phyloP scores from a whole-genome alignment of 768 basidiomycete species.

The Pleurotus cornucopiae region DNA sequence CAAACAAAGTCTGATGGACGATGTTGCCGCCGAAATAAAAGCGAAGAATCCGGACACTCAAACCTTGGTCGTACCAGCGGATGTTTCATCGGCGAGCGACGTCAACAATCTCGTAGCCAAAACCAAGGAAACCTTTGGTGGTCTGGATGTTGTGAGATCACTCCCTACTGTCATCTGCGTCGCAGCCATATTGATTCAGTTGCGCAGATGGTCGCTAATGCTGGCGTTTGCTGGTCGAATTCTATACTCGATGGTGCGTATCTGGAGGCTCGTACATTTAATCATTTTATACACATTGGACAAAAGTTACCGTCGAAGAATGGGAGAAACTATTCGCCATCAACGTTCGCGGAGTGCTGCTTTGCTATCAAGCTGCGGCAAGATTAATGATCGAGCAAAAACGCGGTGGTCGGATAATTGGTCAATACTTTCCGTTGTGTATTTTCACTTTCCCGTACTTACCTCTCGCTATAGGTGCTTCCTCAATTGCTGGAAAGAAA shows the following conservation, averaged over 20 bases:
- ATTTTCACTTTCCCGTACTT: background rate
- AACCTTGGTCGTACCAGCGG: slow-evolving; percentile 16
- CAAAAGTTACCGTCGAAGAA: slow-evolving; percentile 25
- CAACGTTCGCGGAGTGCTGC: slow-evolving; percentile 35
- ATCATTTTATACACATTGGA: background rate
- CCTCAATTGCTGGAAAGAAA: slow-evolving; percentile 25
- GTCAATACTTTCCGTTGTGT: slow-evolving; percentile 13
- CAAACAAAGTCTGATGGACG: slow-evolving; percentile 15
- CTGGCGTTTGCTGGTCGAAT: slow-evolving; percentile 17
- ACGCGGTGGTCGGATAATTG: slow-evolving; percentile 36
- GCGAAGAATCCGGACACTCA: slow-evolving; percentile 12
- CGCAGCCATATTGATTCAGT: background rate
- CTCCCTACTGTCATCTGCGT: background rate
- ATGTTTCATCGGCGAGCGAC: slow-evolving; percentile 23
- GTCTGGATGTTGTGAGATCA: slow-evolving; percentile 22
- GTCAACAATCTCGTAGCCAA: slow-evolving; percentile 24
- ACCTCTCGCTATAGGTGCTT: slow-evolving; percentile 21
- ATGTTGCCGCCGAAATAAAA: slow-evolving; percentile 22
- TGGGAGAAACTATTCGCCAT: slow-evolving; percentile 28
- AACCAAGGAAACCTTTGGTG: slow-evolving; percentile 15
- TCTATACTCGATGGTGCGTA: slow-evolving; percentile 16
- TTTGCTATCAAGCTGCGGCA: slow-evolving; percentile 40
- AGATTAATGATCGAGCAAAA: slow-evolving; percentile 40
- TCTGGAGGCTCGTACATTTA: background rate
- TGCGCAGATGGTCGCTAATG: slow-evolving; percentile 31